A percentile compares a stretch with the other conserved stretches of the same genome.
phyloP scores from a whole-genome alignment of 352 stramenopile genomes.

The Phytophthora megakarya region DNA sequence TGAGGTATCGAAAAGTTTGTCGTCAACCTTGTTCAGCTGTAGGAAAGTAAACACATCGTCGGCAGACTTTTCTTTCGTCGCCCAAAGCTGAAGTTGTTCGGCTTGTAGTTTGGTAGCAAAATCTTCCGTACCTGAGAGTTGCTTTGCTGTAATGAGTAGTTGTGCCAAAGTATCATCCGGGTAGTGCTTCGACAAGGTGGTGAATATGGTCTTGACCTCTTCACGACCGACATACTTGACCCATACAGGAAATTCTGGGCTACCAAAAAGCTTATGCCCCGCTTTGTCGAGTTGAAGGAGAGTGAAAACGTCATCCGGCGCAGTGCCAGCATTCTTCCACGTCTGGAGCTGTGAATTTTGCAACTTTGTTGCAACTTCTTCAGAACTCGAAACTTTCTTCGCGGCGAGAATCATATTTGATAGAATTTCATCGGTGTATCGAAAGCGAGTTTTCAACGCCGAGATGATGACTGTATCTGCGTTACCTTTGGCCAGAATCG shows the following conservation, averaged over 20 bases:
- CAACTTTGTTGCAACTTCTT: not conserved
- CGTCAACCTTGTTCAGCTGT: not conserved
- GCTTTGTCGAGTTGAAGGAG: not conserved
- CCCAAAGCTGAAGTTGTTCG: conserved; percentile 1
- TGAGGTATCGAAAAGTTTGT: not conserved
- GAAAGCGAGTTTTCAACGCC: too few species aligned
- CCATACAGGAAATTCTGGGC: not conserved
- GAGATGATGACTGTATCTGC: too few species aligned
- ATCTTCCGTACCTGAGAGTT: not conserved
- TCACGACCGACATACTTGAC: not conserved
- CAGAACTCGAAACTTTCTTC: not conserved
- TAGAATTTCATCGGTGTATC: too few species aligned
- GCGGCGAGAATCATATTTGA: conserved; percentile 1
- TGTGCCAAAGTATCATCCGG: not conserved
- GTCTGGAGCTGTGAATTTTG: not conserved
- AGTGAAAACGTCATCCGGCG: not conserved
- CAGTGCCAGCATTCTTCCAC: not conserved
- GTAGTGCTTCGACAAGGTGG: not conserved
- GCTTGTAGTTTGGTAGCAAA: not conserved
- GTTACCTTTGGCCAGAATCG: too few species aligned
- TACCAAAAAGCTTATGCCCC: not conserved
- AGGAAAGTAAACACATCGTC: conserved; percentile 9
- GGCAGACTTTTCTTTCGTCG: not conserved
- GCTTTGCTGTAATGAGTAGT: not conserved
- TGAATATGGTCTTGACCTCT: not conserved